Base-by-base conservation (phyloP, 2,329 filamentous ascomycete genomes). In the Fusarium multiceps region DNA sequence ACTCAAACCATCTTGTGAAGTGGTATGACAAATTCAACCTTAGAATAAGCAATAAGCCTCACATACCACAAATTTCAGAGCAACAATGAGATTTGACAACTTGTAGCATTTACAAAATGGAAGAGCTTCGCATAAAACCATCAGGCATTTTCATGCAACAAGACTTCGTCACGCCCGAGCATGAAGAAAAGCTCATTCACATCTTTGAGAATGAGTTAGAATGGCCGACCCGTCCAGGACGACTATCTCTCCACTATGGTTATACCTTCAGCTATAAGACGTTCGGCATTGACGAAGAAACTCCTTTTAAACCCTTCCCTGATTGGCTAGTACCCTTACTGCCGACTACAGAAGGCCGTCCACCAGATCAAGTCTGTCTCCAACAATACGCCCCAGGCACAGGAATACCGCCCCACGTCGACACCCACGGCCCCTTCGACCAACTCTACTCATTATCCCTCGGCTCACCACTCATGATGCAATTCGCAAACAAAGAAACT, bases 341-440 rank as follows among this genome's bases (percentile, higher is more conserved):
- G 6, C 83, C 86, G 1, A 76, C 73, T 4, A 76, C 80, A 0
- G 84, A 86, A 60, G 67, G 67, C 3, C 79, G 83, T 0, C 80
- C 79, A 0, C 86, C 86, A 1, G 86, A 88, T 54, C 87, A 89
- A 73, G 86, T 89, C 68, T 89, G 86, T 68, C 78, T 88, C 18
- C 87, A 89, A 76, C 84, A 88, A 73, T 89, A 89, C 72, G 85
- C 87, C 0, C 87, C 87, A 0, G 87, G 87, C 8, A 80, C 84
- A 0, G 87, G 87, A 3, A 89, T 89, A 69, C 87, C 87, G 12
- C 87, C 87, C 1, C 87, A 89, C 70, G 87, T 87, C 55, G 87
- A 89, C 76, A 87, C 87, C 5, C 87, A 89, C 75, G 77, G 77
- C 12, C 77, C 80, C 1, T 82, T 80, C 32, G 82, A 81, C 59